Base-by-base conservation (phyloP, 441 rosid species). In the Cnidoscolus chayamansa region DNA sequence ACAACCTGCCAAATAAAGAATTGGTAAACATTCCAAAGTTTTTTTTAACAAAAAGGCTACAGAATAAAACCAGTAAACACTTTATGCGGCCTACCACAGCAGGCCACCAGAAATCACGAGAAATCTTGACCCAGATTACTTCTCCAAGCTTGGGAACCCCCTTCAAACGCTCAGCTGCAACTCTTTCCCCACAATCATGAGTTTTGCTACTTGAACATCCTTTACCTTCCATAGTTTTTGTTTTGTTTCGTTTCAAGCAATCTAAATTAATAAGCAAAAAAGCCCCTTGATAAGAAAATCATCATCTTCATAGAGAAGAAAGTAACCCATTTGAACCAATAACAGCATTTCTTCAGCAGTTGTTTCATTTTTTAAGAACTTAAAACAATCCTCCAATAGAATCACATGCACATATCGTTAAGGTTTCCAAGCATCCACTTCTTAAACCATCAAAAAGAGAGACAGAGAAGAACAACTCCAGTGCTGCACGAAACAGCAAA, bases 21-120 rank as follows among this genome's bases (percentile, higher is more conserved):
- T 72, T 50, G 43, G 59, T 69, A 59, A 75, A 78, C 7, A 40
- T 40, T 12, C 35, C n/a, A 4, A 43, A 56, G 50, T 12, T 17
- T 10, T 5, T 48, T 6, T 9, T 12, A 37, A 10, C 6, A 48
- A 0, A 40, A 71, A 54, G 25, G 59, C 30, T 17, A 31, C 50
- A 63, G 45, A 40, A 63, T 35, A 71, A 72, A 71, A 35, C 17
- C 58, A 37, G 45, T 25, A 69, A 19, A 51, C 30, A 73, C 10
- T 65, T 67, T 19, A 54, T 32, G 40, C 68, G 4, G 72, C 81
- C 70, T 76, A 88, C 91, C 88, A 80, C 78, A 15, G 86, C 87
- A 7, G 90, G 94, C 94, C 94, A 89, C 90, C 91, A 84, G 2
- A 75, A 64, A 40, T 78, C 77, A 61, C 77, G 57, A 43, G 6